Conservation (phyloP, 768 basidiomycete genomes). For the Termitomyces sp. region DNA sequence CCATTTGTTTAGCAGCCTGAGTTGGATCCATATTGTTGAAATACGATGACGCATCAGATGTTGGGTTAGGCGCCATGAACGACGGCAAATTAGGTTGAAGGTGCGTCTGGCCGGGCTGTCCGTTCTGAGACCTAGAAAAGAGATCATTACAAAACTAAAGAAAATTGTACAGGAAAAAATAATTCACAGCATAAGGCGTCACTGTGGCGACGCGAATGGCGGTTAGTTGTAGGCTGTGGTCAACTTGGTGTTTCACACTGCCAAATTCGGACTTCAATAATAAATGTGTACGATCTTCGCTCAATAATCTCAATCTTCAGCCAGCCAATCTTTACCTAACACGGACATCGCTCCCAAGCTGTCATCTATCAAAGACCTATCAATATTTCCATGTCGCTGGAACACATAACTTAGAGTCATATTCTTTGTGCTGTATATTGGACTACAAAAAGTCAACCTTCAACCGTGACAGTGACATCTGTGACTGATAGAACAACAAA, state of each 20-base stretch:
- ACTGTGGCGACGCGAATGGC: constrained; percentile 9
- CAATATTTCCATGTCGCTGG: not conserved
- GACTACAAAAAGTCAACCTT: not conserved
- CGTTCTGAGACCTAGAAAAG: constrained; percentile 23
- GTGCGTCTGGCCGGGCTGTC: constrained; percentile 25
- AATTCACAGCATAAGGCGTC: constrained; percentile 28
- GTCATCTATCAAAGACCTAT: not conserved
- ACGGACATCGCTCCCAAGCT: too few relatives aligned
- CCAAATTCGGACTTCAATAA: constrained; percentile 8
- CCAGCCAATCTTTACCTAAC: not conserved
- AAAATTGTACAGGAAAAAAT: constrained; percentile 6
- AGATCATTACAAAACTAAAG: constrained; percentile 3
- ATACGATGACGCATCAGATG: constrained; percentile 30
- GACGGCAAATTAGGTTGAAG: constrained; percentile 25
- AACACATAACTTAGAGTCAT: not conserved
- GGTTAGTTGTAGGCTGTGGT: constrained; percentile 1
- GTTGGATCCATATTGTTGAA: constrained; percentile 58
- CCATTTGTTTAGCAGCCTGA: constrained; percentile 75
- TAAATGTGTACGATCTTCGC: not conserved
- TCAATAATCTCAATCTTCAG: not conserved
- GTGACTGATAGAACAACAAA: constrained; percentile 6
- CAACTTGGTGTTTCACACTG: constrained; percentile 8
- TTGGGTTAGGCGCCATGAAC: constrained; percentile 22
- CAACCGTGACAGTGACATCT: not conserved
- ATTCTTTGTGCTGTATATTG: not conserved